A percentile compares a stretch with the other conserved stretches of the same genome.
These are phyloP conservation scores for Pyricularia grisea DNA, from an alignment of 2,329 filamentous ascomycete species.

Conservation along the genomic window DNA sequence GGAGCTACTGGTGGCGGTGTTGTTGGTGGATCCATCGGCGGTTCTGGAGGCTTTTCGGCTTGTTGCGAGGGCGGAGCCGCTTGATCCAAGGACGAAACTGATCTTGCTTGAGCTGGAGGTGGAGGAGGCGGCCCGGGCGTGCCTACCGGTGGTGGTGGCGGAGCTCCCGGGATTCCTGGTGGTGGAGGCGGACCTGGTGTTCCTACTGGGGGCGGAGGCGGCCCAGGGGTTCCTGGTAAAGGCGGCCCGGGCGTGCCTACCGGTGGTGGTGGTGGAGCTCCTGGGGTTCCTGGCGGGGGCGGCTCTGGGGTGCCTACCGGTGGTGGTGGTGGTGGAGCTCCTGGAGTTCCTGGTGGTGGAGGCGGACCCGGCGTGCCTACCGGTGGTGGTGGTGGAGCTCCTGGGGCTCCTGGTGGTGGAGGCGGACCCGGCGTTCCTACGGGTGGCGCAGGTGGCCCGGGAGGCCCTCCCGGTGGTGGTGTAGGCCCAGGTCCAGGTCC, in stretches of 20 bases:
- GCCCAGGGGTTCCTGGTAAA: not conserved
- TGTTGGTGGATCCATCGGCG: too few species aligned
- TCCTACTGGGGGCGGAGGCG: not conserved
- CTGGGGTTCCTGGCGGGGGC: not conserved
- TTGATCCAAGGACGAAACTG: too few species aligned
- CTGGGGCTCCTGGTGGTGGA: not conserved
- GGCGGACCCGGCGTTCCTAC: not conserved
- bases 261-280: not conserved
- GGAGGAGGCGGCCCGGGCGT: too few species aligned
- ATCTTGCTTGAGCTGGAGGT: too few species aligned
- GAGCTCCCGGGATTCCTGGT: not conserved
- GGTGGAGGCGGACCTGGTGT: not conserved
- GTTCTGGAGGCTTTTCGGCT: too few species aligned
- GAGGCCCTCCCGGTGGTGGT: not conserved
- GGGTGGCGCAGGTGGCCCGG: not conserved
- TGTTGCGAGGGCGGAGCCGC: too few species aligned
- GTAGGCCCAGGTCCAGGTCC: too few species aligned
- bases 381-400: too few species aligned
- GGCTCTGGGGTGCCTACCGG: not conserved
- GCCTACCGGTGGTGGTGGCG: not conserved
- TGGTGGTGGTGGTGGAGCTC: not conserved
- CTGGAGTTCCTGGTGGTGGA: not conserved
- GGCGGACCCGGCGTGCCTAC: not conserved
- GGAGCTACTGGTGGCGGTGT: too few species aligned
- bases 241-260: not conserved